Base-by-base conservation (phyloP, 192 early-diverging fungal species). In the Gigaspora rosea region DNA sequence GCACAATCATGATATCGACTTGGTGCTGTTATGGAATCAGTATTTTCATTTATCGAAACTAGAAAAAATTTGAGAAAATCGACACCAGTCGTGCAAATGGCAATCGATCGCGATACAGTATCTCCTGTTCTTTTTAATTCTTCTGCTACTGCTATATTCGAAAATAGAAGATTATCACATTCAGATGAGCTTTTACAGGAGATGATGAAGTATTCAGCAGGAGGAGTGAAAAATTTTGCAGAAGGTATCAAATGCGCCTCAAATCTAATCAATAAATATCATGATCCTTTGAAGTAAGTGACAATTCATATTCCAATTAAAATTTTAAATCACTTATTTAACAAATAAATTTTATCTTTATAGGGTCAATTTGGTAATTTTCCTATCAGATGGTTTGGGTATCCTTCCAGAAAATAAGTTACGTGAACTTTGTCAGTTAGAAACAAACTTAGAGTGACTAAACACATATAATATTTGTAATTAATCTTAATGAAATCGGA, bases 41-140 rank as follows among this genome's bases (percentile, higher is more conserved):
- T 69, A 6, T 78, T 71, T 57, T 7, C 41, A 27, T 78, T 78
- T 71, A 78, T 78, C n/a, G 77, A 70, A 12, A 48, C 77, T n/a
- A 67, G 77, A 41, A 16, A 3, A 33, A 59, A 8, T 71, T 78
- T 47, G 11, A 1, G 56, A 18, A 75, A 75, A 48, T 18, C 11
- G 3, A n/a, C 76, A 32, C 18, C 15, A 11, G n/a, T 18, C 33
- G 65, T 7, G 10, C 36, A 52, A 33, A 54, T 22, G 10, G 7
- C n/a, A n/a, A n/a, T n/a, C n/a, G n/a, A n/a, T n/a, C n/a, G n/a
- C n/a, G n/a, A n/a, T n/a, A n/a, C n/a, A n/a, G n/a, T n/a, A n/a
- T n/a, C n/a, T n/a, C n/a, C n/a, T n/a, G n/a, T n/a, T n/a, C n/a
- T n/a, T n/a, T n/a, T n/a, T n/a, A n/a, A n/a, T n/a, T n/a, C n/a